Evolutionary conservation across 768 basidiomycete species (phyloP).

Genomic region (Strobilomyces dryophilus): DNA sequence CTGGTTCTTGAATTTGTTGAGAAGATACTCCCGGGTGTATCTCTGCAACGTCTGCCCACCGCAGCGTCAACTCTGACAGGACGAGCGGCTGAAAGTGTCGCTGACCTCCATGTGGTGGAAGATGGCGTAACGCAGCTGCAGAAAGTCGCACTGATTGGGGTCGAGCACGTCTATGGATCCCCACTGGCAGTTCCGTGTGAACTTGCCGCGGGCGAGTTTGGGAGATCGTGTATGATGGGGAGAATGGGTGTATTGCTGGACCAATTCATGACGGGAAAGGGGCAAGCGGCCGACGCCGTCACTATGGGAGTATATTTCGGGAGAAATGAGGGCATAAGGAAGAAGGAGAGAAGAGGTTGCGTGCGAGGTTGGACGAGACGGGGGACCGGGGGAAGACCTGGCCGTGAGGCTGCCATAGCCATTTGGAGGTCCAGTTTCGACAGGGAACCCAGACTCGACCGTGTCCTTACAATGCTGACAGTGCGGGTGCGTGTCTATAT

Average conservation of each 20-base stretch:
- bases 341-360: slow-evolving; percentile 56
- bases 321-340: slow-evolving; percentile 82
- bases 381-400: slow-evolving; percentile 46
- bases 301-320: slow-evolving; percentile 80
- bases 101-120: slow-evolving; percentile 88
- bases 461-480: slow-evolving; percentile 43
- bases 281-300: slow-evolving; percentile 63
- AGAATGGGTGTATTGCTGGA: slow-evolving; percentile 69
- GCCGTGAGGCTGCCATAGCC: slow-evolving; percentile 48
- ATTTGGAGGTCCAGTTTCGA: slow-evolving; percentile 51
- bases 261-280: slow-evolving; percentile 65
- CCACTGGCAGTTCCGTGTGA: slow-evolving; percentile 76
- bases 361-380: slow-evolving; percentile 67
- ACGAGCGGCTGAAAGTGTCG: slow-evolving; percentile 12
- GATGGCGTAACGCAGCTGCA: slow-evolving; percentile 69
- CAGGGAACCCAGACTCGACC: slow-evolving; percentile 36
- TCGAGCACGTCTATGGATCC: slow-evolving; percentile 80
- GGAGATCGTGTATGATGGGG: slow-evolving; percentile 36
- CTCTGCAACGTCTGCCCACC: slow-evolving; percentile 70
- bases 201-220: slow-evolving; percentile 58
- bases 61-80: slow-evolving; percentile 15
- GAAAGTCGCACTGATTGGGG: slow-evolving; percentile 75
- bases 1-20: slow-evolving; percentile 69
- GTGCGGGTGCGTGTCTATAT: slow-evolving; percentile 58
- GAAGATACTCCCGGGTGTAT: slow-evolving; percentile 80